Conservation (phyloP, 805 yeast genomes). For the Saturnispora galanensis region DNA sequence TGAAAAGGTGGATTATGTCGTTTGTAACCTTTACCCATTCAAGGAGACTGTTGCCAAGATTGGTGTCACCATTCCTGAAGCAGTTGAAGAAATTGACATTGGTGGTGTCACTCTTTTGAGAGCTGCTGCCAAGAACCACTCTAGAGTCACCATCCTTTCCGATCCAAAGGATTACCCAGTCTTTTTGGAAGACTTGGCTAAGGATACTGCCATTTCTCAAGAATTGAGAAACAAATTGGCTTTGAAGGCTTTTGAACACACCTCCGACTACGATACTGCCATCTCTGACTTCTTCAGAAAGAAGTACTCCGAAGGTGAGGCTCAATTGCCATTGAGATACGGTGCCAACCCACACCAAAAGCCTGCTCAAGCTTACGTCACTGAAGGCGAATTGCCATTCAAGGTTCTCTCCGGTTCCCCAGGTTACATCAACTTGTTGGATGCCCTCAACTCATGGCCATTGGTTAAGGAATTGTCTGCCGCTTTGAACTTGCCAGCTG, state of each 20-base stretch:
- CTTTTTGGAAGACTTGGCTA: constrained; percentile 70
- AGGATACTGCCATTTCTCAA: constrained; percentile 54
- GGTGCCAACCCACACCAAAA: constrained; percentile 99
- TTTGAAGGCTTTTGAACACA: constrained; percentile 94
- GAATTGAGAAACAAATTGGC: constrained; percentile 78
- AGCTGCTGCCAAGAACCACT: constrained; percentile 98
- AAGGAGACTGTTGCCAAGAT: constrained; percentile 94
- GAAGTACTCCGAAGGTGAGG: constrained; percentile 80
- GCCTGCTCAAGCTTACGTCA: constrained; percentile 94
- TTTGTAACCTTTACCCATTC: constrained; percentile 96
- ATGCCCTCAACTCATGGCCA: constrained; percentile 98
- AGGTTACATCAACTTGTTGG: constrained; percentile 93
- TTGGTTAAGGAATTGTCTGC: constrained; percentile 94
- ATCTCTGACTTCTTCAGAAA: constrained; percentile 96
- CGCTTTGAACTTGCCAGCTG: constrained; percentile 91
- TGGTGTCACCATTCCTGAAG: constrained; percentile 92
- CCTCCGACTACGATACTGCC: constrained; percentile 94
- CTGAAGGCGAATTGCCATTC: constrained; percentile 84
- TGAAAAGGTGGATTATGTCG: constrained; percentile 93
- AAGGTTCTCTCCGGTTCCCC: constrained; percentile 92
- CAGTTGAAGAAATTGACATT: constrained; percentile 96
- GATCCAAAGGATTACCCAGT: constrained; percentile 91
- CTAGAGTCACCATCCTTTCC: constrained; percentile 89
- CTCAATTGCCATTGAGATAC: constrained; percentile 91
- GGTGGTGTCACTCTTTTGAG: constrained; percentile 96